Evolutionary conservation across 208 protist species (phyloP), one percentile per base, ranked within the genome.

Genomic region (Trypanosoma cruzi): DNA sequence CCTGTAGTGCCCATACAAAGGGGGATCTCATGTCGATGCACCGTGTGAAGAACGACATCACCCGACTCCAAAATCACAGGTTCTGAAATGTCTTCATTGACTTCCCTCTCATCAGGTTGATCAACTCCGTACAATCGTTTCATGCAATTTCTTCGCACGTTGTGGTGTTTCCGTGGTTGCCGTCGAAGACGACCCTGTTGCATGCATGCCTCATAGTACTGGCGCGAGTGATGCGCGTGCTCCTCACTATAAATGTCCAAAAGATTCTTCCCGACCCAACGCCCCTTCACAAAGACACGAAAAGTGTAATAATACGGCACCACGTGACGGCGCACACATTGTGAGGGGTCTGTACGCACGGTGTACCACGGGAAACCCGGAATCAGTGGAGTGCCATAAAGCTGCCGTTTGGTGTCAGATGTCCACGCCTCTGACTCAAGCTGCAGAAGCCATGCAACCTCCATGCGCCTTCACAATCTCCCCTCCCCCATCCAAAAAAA

Each of bases 1-100:
- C 87, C 90, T 20, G 65, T 68, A 0, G 75, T 24, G 18, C 96
- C 93, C 14, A 95, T 77, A 6, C 66, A 55, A 0, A 98, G 85
- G 0, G 96, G 95, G 7, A 97, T 84, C 68, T 99, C 97, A 70
- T 99, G 97, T 18, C 96, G 89, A 70, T 99, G 97, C 10, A 98
- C 78, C 0, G 76, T 83, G 75, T 99, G 96, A 14, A 84, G 59
- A 4, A 99, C 82, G 6, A 86, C 52, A 68, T 99, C 92, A 26
- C 92, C 87, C 28, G 93, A 71, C 53, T 77, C 68, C 20, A 98
- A 42, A 44, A 61, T 8, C n/a, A 42, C 24, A 31, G 58, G 5
- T 18, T 31, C 42, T 29, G 73, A 22, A 32, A 37, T 56, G 6
- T 26, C 26, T 62, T 61, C 40, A 29, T 50, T 24, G 4, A 0